A percentile compares a stretch with the other conserved stretches of the same genome.
Conservation (phyloP, 352 stramenopile genomes). For the Saprolegnia diclina region DNA sequence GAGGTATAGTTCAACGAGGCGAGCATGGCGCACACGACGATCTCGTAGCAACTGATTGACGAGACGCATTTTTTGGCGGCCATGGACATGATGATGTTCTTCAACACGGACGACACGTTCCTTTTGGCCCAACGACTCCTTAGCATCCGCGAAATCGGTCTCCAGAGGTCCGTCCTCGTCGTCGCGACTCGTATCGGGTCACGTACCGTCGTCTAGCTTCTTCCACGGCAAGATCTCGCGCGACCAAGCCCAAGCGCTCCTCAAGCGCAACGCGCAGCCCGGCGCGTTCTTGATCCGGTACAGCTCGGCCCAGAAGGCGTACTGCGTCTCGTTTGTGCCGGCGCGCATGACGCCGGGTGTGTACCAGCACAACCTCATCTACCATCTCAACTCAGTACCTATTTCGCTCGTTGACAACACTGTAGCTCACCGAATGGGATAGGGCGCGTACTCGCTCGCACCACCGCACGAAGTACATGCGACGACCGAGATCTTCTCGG, state of each 20-base stretch:
- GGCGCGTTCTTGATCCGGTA: slow-evolving; percentile 72
- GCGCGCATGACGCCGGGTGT: slow-evolving; percentile 27
- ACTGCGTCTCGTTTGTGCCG: slow-evolving; percentile 65
- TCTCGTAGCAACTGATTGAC: background rate
- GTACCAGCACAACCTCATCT: slow-evolving; percentile 66
- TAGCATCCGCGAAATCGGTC: slow-evolving; percentile 48
- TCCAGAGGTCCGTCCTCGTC: slow-evolving; percentile 34
- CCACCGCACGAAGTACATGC: slow-evolving; percentile 45
- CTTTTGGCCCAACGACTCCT: slow-evolving; percentile 52
- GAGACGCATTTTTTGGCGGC: background rate
- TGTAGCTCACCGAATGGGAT: slow-evolving; percentile 3
- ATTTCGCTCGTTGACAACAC: background rate
- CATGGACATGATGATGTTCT: slow-evolving; percentile 25
- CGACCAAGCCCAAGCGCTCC: slow-evolving; percentile 43
- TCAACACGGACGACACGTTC: slow-evolving; percentile 62
- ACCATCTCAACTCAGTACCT: slow-evolving; percentile 42
- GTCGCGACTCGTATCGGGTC: background rate
- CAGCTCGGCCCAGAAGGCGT: slow-evolving; percentile 46
- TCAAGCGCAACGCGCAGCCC: slow-evolving; percentile 30
- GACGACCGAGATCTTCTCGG: slow-evolving; percentile 46
- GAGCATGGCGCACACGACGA: background rate
- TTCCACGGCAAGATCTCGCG: slow-evolving; percentile 69
- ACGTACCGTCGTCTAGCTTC: slow-evolving; percentile 31
- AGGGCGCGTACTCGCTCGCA: slow-evolving; percentile 55
- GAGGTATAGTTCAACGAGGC: slow-evolving; percentile 36